phyloP scores from a whole-genome alignment of 2,329 filamentous ascomycete species.

The Xylariaceae sp. region DNA sequence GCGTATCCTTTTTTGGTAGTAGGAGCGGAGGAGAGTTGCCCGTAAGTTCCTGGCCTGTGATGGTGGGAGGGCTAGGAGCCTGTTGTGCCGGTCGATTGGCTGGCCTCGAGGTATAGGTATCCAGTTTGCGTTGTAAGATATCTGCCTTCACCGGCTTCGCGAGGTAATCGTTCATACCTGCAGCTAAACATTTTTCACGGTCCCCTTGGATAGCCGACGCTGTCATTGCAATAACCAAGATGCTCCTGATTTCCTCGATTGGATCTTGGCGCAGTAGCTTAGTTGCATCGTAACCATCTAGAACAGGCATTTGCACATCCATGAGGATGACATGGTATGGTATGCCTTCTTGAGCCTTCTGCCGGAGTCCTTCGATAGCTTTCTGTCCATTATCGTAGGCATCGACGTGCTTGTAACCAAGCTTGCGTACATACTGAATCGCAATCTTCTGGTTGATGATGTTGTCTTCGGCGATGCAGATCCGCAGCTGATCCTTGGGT shows the following conservation, averaged over 20 bases:
- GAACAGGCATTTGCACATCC: conserved; percentile 94
- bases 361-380: conserved; percentile 79
- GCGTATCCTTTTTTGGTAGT: conserved; percentile 17
- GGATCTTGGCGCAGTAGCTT: conserved; percentile 74
- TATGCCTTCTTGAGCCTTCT: conserved; percentile 63
- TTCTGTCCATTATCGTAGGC: conserved; percentile 87
- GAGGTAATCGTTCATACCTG: conserved; percentile 96
- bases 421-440: conserved; percentile 80
- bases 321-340: conserved; percentile 91
- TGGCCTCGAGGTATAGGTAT: conserved; percentile 47
- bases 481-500: conserved; percentile 71
- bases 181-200: conserved; percentile 89
- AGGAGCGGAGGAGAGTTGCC: conserved; percentile 22
- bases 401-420: conserved; percentile 77
- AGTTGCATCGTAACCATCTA: conserved; percentile 90
- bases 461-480: conserved; percentile 95
- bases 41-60: conserved; percentile 15
- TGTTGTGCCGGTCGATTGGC: conserved; percentile 13
- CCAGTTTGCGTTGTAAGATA: conserved; percentile 78
- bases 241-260: conserved; percentile 70
- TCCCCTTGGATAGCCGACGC: conserved; percentile 92
- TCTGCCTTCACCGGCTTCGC: conserved; percentile 92
- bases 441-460: conserved; percentile 92
- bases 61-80: conserved; percentile 18
- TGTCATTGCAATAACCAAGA: conserved; percentile 97